These are phyloP conservation scores for Aspergillus eucalypticola DNA, from an alignment of 2,329 filamentous ascomycete genomes.

Conservation along the genomic window DNA sequence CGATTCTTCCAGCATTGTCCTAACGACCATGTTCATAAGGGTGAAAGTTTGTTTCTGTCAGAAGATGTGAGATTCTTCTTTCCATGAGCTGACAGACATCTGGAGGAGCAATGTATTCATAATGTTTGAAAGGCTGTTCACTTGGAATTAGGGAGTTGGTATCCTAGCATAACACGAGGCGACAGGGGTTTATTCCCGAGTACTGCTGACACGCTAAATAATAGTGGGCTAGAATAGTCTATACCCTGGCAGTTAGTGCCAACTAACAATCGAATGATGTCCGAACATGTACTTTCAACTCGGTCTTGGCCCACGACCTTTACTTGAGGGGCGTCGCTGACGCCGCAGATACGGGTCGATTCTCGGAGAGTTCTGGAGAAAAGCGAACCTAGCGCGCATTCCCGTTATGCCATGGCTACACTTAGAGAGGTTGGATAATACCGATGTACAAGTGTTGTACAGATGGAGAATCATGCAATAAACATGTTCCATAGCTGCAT, in stretches of 20 bases:
- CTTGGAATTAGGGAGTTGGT: not conserved
- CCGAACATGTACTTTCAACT: too few relatives aligned
- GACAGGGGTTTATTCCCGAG: not conserved
- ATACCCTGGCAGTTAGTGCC: not conserved
- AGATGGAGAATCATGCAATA: too few relatives aligned
- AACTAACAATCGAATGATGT: too few relatives aligned
- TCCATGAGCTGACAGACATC: not conserved
- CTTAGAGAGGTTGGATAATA: not conserved
- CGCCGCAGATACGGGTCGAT: not conserved
- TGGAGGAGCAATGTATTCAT: not conserved
- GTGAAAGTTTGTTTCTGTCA: not conserved
- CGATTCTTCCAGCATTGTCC: not conserved
- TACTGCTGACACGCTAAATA: not conserved
- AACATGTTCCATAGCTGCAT: too few relatives aligned
- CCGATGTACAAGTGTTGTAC: too few relatives aligned
- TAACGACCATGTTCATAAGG: constrained; percentile 20
- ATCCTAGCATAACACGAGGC: not conserved
- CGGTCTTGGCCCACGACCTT: not conserved
- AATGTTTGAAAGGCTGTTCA: not conserved
- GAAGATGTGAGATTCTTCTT: not conserved
- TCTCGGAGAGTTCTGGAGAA: not conserved
- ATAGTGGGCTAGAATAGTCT: not conserved
- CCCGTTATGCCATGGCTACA: not conserved
- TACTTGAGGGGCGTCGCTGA: not conserved
- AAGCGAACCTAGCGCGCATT: not conserved